Conservation (phyloP, 176 grass and related monocot species). For the sorghum (Sorghum bicolor) region DNA sequence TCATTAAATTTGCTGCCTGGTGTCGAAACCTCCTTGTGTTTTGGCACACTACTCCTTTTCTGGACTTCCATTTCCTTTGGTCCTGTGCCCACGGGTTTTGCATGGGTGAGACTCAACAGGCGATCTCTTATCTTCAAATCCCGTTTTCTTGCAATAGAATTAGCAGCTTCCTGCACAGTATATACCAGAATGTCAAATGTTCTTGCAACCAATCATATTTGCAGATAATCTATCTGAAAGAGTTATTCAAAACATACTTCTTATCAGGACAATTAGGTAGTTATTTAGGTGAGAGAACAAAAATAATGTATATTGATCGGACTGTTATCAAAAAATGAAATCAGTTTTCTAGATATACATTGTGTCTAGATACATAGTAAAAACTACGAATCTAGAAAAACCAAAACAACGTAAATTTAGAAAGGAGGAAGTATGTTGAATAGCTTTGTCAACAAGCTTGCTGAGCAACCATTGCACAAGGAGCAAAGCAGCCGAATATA, state of each 20-base stretch:
- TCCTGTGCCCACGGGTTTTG: slow-evolving; percentile 36
- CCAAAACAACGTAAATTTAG: too few species aligned
- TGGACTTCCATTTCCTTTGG: slow-evolving; percentile 28
- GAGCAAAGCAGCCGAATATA: background rate
- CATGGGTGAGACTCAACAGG: slow-evolving; percentile 61
- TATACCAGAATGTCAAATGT: background rate
- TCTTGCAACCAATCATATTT: background rate
- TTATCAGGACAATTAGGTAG: background rate
- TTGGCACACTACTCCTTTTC: slow-evolving; percentile 19
- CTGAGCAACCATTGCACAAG: background rate
- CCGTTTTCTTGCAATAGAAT: slow-evolving; percentile 42
- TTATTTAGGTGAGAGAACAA: background rate
- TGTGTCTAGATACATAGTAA: too few species aligned
- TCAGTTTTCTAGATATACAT: too few species aligned
- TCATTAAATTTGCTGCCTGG: slow-evolving; percentile 26
- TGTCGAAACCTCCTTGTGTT: slow-evolving; percentile 18
- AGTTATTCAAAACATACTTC: background rate
- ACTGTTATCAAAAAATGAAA: background rate
- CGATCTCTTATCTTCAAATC: slow-evolving; percentile 70
- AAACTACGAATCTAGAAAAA: too few species aligned
- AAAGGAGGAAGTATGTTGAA: background rate
- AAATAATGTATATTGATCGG: background rate
- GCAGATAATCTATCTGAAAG: background rate
- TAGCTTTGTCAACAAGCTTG: background rate
- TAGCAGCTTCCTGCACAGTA: slow-evolving; percentile 62